Base-by-base conservation (phyloP, 805 yeast species). In the Zygoascus bituminiphila region DNA sequence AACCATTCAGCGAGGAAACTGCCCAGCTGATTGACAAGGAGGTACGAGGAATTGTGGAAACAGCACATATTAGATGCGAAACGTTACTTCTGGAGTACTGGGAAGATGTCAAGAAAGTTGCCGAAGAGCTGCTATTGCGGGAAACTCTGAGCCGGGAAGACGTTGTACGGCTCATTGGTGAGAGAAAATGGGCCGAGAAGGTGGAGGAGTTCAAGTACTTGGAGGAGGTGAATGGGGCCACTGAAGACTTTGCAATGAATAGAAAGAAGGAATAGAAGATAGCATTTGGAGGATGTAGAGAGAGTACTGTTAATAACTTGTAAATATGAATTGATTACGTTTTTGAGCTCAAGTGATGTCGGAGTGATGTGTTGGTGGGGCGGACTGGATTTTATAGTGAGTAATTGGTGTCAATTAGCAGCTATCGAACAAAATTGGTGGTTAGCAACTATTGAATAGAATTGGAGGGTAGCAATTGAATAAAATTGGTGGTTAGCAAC, bases 71-170 rank as follows among this genome's bases (percentile, higher is more conserved):
- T 6, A 73, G 77, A 50, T 93, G 98, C 69, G 76, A 71, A 38
- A 62, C 68, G n/a, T 70, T 93, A 44, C 70, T 93, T 58, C 72
- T 66, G 15, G 86, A 83, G 56, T 84, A 84, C 62, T 61, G 80
- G 15, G 75, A 71, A 5, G 94, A 84, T 51, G 88, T 93, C 33
- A 89, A 81, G 54, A 71, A 78, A 52, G 88, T 93, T 36, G 98
- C 98, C 0, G 83, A 91, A 63, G 88, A 87, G 58, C 72, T 93
- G 54, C 75, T 91, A 60, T 67, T 74, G 48, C 88, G 91, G 65
- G 99, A 93, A 66, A 95, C 88, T 14, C 75, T 93, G 24, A 88
- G 96, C 2, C 79, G 98, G 65, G 95, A 87, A 58, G 98, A 93
- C 62, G 88, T 93, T 94, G 80, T 89, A 50, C 74, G 85, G 46